Conservation (phyloP, 2,329 filamentous ascomycete genomes). For the Sclerotinia subarctica region DNA sequence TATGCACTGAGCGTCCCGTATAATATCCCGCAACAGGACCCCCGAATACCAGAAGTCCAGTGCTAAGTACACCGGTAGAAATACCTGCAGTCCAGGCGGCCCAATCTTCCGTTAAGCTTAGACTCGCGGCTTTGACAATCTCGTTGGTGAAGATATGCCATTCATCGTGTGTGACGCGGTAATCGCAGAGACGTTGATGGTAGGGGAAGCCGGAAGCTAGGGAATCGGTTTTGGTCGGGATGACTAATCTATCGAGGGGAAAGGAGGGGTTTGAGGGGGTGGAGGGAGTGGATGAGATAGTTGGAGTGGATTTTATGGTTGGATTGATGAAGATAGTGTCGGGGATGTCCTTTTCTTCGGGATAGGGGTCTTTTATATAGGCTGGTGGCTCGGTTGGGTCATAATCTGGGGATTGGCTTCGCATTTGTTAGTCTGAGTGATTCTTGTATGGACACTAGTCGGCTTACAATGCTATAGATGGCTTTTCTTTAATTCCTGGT, state of each 20-base stretch:
- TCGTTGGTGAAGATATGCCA: slow-evolving; percentile 33
- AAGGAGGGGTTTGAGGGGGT: not conserved
- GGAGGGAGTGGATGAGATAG: not conserved
- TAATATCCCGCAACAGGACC: slow-evolving; percentile 31
- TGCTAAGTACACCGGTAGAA: slow-evolving; percentile 27
- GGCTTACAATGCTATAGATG: slow-evolving; percentile 2
- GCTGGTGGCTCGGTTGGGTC: slow-evolving; percentile 1
- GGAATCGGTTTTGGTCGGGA: slow-evolving; percentile 29
- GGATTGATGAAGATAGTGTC: not conserved
- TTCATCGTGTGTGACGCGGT: slow-evolving; percentile 29
- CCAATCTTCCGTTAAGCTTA: slow-evolving; percentile 29
- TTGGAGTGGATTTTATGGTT: not conserved
- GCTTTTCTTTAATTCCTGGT: not conserved
- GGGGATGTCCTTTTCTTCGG: not conserved
- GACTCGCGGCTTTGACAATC: slow-evolving; percentile 29
- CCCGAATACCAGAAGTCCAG: slow-evolving; percentile 26
- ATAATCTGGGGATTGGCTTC: not conserved
- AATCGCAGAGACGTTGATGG: slow-evolving; percentile 25
- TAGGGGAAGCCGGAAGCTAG: slow-evolving; percentile 34
- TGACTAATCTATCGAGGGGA: slow-evolving; percentile 21
- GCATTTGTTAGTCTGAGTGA: not conserved
- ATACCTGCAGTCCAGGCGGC: slow-evolving; percentile 31
- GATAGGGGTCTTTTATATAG: not conserved
- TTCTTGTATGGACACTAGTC: not conserved
- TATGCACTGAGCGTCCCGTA: slow-evolving; percentile 28